Base-by-base conservation (phyloP, 2,329 filamentous ascomycete species). In the Xylariaceae sp. region DNA sequence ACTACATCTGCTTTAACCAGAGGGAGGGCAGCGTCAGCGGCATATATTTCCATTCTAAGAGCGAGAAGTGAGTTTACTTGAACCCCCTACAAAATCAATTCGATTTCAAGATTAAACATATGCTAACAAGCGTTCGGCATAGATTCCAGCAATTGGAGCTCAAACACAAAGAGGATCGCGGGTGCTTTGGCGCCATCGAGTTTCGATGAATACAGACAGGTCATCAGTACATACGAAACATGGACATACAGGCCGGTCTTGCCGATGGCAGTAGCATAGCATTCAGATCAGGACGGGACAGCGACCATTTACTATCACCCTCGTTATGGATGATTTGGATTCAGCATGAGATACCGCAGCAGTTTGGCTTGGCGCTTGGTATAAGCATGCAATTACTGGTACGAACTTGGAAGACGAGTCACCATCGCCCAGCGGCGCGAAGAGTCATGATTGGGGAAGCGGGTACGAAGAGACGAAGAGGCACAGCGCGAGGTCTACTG, bases 1-100 rank as follows among this genome's bases (percentile, higher is more conserved):
- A 97, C 64, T 98, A 98, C 60, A 97, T 98, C 52, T 96, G 90
- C 69, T 97, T 97, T 71, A 95, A 97, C 64, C 91, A 97, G 66
- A 71, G 89, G 37, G 79, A 83, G 49, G 93, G 91, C 7, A 83
- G 78, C 49, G 86, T 98, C 31, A 90, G 82, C 59, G 93, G 93
- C 15, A 95, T 97, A 44, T 98, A 98, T 67, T 98, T 95, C 64
- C 93, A 98, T 68, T 87, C 88, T 11, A 95, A 95, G 71, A 97
- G 90, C 68, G 91, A 97, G 71, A 95, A 91, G 88, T 96, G 67
- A 68, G 86, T 78, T 16, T 22, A 37, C 12, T 26, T 11, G 6
- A 26, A 6, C 19, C 3, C 12, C 18, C 26, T 29, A 12, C 18
- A n/a, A 13, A 22, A 9, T 34, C 30, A 12, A 19, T 18, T 9